phyloP scores from a whole-genome alignment of 2,329 filamentous ascomycete genomes.

The Aspergillus carbonarius region DNA sequence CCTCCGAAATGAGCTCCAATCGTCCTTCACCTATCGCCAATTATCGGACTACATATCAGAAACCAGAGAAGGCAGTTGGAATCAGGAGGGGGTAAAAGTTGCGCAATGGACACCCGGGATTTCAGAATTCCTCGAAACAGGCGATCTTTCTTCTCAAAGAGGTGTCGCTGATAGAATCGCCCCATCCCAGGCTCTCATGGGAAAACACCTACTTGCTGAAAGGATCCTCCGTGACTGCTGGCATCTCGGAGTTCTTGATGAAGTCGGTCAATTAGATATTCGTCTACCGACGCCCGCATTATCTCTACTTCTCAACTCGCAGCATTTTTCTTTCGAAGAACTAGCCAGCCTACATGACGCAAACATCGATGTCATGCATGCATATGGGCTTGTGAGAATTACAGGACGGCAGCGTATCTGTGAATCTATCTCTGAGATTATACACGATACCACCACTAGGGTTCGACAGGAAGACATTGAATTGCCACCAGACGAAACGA shows the following conservation, averaged over 20 bases:
- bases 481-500: slow-evolving; percentile 10
- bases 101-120: slow-evolving; percentile 33
- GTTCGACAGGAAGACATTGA: slow-evolving; percentile 32
- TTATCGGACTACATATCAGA: slow-evolving; percentile 30
- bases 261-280: slow-evolving; percentile 40
- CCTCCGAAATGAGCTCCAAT: slow-evolving; percentile 28
- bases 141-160: slow-evolving; percentile 10
- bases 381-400: slow-evolving; percentile 35
- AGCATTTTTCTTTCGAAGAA: slow-evolving; percentile 38
- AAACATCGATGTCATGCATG: slow-evolving; percentile 38
- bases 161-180: slow-evolving; percentile 21
- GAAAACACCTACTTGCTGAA: slow-evolving; percentile 36
- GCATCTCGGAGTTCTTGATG: slow-evolving; percentile 33
- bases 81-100: too few species aligned
- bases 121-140: slow-evolving; percentile 29
- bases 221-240: slow-evolving; percentile 41
- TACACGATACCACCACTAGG: slow-evolving; percentile 30
- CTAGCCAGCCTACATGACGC: slow-evolving; percentile 35
- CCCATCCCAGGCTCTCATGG: slow-evolving; percentile 22
- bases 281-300: slow-evolving; percentile 28
- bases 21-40: slow-evolving; percentile 38
- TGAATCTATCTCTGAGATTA: slow-evolving; percentile 34
- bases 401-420: slow-evolving; percentile 35
- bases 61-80: not conserved
- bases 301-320: slow-evolving; percentile 32